Base-by-base conservation (phyloP, 345 rosid species). In the Linum lewisii region DNA sequence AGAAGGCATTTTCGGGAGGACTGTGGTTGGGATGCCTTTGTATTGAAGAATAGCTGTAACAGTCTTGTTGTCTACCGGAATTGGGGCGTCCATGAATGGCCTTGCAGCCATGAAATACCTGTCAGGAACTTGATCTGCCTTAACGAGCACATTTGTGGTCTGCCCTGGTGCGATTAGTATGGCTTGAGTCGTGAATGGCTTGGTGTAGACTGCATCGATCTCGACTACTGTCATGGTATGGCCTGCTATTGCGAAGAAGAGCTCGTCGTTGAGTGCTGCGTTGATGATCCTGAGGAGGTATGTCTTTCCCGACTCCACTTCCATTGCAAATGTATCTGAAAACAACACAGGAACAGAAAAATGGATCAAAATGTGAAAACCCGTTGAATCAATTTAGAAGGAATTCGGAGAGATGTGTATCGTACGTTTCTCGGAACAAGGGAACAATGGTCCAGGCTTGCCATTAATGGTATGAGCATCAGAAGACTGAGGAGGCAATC, bases 201-300 rank as follows among this genome's bases (percentile, higher is more conserved):
- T 73, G 19, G 78, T 66, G 69, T 73, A 79, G 42, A 79, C 80
- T 49, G 75, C 78, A 47, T 79, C 78, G 34, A 76, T 76, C 62
- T 79, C 83, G 0, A 76, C 78, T 64, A 63, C 68, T 24, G 68
- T 69, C 64, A 63, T 29, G 63, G 53, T 59, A 24, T 69, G 73
- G 24, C 68, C 68, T 19, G 65, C 73, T 10, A 69, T 54, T 11
- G 61, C 51, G 18, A 63, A 63, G 64, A 69, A 63, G 56, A 69
- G 73, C 57, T 63, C 68, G 20, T 69, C 73, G 54, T 69, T 63
- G 21, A 69, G 63, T 59, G 68, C 60, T 25, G 73, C 67, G 63
- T 76, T 79, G 51, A 79, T 53, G 4, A 76, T 49, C 61, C 82
- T 67, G 38, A 75, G 59, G 24, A 78, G 77, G 60, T 75, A 75